phyloP scores from a whole-genome alignment of 768 basidiomycete genomes.

The Tricholoma hemisulphureum region DNA sequence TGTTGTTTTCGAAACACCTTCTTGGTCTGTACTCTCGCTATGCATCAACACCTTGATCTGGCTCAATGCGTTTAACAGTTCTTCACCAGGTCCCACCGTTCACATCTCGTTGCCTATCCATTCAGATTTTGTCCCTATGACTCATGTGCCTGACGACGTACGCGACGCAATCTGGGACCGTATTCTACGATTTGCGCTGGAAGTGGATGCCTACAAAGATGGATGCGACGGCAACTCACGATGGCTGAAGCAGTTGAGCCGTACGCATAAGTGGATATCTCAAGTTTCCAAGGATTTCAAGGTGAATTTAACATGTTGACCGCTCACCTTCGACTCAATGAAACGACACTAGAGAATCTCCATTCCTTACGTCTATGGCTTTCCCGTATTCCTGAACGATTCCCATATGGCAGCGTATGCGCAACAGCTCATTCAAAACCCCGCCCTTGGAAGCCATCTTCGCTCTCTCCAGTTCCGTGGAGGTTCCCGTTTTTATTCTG shows the following conservation, averaged over 20 bases:
- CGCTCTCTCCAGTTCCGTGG: not conserved
- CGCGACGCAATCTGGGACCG: not conserved
- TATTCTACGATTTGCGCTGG: not conserved
- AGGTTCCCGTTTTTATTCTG: not conserved
- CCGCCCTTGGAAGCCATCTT: not conserved
- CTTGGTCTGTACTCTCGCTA: not conserved
- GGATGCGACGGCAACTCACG: not conserved
- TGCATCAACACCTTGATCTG: not conserved
- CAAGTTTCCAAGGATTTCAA: not conserved
- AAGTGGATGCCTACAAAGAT: not conserved
- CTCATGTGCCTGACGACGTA: not conserved
- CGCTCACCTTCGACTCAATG: not conserved
- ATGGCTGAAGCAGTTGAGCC: not conserved
- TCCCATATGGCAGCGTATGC: not conserved
- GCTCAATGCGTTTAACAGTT: too few species aligned
- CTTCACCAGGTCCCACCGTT: not conserved
- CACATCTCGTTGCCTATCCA: not conserved
- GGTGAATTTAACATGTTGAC: not conserved
- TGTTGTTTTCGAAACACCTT: not conserved
- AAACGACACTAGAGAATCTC: not conserved
- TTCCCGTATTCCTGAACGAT: not conserved
- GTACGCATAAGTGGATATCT: not conserved
- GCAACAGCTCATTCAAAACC: not conserved
- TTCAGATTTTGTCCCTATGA: not conserved
- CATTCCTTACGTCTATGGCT: not conserved